These are phyloP conservation scores for Tricholoma saponaceum DNA, from an alignment of 768 basidiomycete genomes.

Conservation along the genomic window DNA sequence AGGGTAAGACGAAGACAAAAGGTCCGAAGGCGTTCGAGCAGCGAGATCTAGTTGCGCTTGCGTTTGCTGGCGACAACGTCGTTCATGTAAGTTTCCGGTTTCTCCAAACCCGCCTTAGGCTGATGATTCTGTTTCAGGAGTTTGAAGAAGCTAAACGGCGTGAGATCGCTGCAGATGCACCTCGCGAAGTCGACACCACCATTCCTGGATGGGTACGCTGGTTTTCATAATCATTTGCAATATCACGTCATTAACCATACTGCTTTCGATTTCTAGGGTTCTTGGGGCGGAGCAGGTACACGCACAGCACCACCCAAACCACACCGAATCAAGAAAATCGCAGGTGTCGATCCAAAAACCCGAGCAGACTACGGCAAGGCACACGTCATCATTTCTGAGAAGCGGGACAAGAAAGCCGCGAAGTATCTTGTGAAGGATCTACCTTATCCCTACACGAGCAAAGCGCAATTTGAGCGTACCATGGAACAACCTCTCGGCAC, in stretches of 20 bases:
- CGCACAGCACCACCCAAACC: constrained; percentile 58
- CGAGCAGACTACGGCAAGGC: constrained; percentile 83
- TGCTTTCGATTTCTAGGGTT: constrained; percentile 49
- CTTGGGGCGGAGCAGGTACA: constrained; percentile 85
- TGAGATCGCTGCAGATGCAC: constrained; percentile 86
- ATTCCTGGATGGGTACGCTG: constrained; percentile 89
- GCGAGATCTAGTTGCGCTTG: constrained; percentile 86
- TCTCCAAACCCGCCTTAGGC: background rate
- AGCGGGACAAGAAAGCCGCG: constrained; percentile 88
- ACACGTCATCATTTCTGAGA: constrained; percentile 94
- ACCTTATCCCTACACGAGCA: constrained; percentile 92
- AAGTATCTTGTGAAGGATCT: constrained; percentile 90
- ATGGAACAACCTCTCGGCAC: constrained; percentile 79
- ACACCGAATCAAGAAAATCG: constrained; percentile 73
- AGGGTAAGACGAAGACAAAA: constrained; percentile 41
- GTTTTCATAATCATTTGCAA: background rate
- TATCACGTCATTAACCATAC: background rate
- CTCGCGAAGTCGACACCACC: constrained; percentile 82
- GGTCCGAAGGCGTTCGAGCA: constrained; percentile 76
- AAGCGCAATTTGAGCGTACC: constrained; percentile 85
- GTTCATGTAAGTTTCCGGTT: constrained; percentile 57
- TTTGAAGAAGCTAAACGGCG: constrained; percentile 81
- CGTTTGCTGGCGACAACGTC: constrained; percentile 97
- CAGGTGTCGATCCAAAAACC: constrained; percentile 73
- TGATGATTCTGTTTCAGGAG: constrained; percentile 42